Evolutionary conservation across 768 basidiomycete genomes (phyloP), one percentile per base, ranked within the genome.

Genomic region (Clavulina sp.): DNA sequence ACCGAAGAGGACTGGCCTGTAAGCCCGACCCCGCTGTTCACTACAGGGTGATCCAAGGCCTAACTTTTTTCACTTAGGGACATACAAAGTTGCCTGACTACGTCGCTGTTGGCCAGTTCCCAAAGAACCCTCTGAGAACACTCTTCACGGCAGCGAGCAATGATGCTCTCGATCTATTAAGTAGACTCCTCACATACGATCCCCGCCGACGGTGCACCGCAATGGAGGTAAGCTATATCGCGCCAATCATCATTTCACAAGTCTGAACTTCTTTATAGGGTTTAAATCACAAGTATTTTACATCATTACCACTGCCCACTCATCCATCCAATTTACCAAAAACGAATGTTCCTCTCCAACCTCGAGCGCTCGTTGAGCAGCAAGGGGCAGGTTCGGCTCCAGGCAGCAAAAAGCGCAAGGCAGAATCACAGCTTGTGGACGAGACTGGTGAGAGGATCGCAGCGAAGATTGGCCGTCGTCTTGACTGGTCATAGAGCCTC

Each of bases 1-100:
- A 84, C 88, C 0, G 95, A 97, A 62, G 82, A 88, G 49, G 93
- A 96, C 23, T 99, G 95, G 95, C 93, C 92, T 1, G 89, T 89
- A 66, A 52, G 78, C 67, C 18, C 36, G 7, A 4, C 5, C 18
- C 16, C 31, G 26, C 4, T 18, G 6, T 31, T 31, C 33, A 26
- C 23, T 28, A 48, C 29, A 29, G 41, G 48, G 21, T 32, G 16
- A 18, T 13, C 1, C 32, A 34, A 16, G 2, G 23, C 4, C 21
- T 26, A 41, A 3, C 41, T 38, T 6, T 49, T 47, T 38, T 46
- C 18, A 38, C 26, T 43, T 57, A 92, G 91, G 89, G 88, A 5
- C 84, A 95, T 65, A 83, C 78, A 2, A 81, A 83, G 65, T 72
- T 99, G 9, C 89, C 91, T 2, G 84, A 93, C 65, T 95, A 89